Percentiles rank a stretch among this genome's conserved stretches.
Conservation (phyloP, 2,329 filamentous ascomycete genomes). For the Fusarium torreyae region DNA sequence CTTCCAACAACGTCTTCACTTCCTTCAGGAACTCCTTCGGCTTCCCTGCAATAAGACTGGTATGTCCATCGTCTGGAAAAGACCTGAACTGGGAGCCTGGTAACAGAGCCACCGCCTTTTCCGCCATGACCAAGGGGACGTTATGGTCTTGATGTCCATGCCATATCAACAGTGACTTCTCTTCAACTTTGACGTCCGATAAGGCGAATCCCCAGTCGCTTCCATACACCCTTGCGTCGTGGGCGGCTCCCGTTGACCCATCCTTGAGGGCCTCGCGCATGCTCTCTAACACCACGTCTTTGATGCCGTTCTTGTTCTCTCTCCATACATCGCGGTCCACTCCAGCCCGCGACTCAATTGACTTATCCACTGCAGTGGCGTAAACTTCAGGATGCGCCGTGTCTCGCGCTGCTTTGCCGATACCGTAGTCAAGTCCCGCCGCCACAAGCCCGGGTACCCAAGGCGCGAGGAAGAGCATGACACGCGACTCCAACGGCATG, state of each 20-base stretch:
- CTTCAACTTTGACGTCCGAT: conserved; percentile 26
- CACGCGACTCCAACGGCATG: conserved; percentile 29
- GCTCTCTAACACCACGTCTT: conserved; percentile 5
- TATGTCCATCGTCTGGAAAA: neutral
- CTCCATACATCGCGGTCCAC: conserved; percentile 22
- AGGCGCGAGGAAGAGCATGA: conserved; percentile 26
- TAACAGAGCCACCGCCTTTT: neutral
- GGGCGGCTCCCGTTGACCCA: conserved; percentile 15
- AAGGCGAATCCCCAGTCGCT: conserved; percentile 39
- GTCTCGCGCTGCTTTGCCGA: conserved; percentile 26
- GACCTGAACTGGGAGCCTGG: neutral
- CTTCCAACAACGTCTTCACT: neutral
- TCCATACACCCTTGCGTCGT: conserved; percentile 28
- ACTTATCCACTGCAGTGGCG: conserved; percentile 1
- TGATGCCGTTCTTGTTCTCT: conserved; percentile 9
- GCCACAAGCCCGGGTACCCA: conserved; percentile 22
- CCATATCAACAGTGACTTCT: neutral
- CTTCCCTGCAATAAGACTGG: neutral
- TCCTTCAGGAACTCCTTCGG: neutral
- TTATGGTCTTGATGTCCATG: neutral
- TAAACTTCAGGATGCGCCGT: conserved; percentile 21
- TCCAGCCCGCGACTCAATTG: conserved; percentile 9
- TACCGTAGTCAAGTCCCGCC: conserved; percentile 5
- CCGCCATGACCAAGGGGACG: neutral
- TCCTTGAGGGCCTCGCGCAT: conserved; percentile 25